These are phyloP conservation scores for Neonectria hederae DNA, from an alignment of 2,329 filamentous ascomycete genomes.

Conservation along the genomic window DNA sequence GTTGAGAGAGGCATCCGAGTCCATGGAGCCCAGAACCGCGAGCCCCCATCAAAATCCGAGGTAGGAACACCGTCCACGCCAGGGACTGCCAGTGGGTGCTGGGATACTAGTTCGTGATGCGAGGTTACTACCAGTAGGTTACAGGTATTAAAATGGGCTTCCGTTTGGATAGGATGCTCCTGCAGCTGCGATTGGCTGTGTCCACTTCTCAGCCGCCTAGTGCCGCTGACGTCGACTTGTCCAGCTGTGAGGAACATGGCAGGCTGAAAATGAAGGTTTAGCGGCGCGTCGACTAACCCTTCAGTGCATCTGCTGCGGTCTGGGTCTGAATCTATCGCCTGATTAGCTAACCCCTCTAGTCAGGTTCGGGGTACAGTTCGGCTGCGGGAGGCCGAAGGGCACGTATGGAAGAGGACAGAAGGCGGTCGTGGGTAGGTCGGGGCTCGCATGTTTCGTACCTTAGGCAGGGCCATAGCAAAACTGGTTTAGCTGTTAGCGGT, in stretches of 20 bases:
- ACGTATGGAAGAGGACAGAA: not conserved
- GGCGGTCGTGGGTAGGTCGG: not conserved
- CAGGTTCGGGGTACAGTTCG: not conserved
- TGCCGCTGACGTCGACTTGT: slow-evolving; percentile 20
- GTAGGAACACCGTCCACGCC: not conserved
- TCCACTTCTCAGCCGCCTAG: slow-evolving; percentile 32
- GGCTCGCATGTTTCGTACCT: not conserved
- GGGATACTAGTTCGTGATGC: slow-evolving; percentile 13
- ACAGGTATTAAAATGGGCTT: not conserved
- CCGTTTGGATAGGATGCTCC: slow-evolving; percentile 19
- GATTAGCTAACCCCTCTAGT: not conserved
- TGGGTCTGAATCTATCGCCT: not conserved
- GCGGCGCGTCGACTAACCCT: not conserved
- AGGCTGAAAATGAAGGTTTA: not conserved
- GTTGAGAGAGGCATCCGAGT: slow-evolving; percentile 21
- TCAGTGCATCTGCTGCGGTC: not conserved
- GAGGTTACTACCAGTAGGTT: slow-evolving; percentile 6
- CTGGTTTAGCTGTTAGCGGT: no score
- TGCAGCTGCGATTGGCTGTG: slow-evolving; percentile 30
- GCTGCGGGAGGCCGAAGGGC: not conserved
- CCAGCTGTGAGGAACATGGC: not conserved
- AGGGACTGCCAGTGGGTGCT: slow-evolving; percentile 10
- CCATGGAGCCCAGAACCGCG: slow-evolving; percentile 19
- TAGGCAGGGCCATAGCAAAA: not conserved
- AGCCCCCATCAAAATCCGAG: not conserved